phyloP scores from a whole-genome alignment of 352 stramenopile genomes.

The Peronosclerospora sorghi region DNA sequence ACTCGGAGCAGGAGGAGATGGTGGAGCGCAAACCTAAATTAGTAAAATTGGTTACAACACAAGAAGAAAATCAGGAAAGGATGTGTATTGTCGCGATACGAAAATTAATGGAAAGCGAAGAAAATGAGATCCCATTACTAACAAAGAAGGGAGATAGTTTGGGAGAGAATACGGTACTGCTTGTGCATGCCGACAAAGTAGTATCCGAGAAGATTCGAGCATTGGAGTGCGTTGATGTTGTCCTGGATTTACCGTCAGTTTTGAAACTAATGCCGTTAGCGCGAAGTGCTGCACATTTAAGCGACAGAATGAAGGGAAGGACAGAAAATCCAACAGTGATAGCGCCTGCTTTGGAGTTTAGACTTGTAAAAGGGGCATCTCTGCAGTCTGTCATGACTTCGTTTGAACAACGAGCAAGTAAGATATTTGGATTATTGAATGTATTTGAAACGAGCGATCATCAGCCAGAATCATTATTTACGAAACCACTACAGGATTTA shows the following conservation, averaged over 20 bases:
- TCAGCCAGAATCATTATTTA: conserved; percentile 32
- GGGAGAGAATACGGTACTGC: conserved; percentile 34
- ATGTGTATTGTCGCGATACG: conserved; percentile 32
- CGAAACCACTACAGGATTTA: conserved; percentile 39
- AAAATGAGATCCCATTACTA: conserved; percentile 41
- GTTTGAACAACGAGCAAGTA: conserved; percentile 27
- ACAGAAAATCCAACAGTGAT: conserved; percentile 4
- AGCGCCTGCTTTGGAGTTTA: conserved; percentile 49
- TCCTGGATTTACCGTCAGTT: conserved; percentile 37
- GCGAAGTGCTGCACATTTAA: conserved; percentile 32
- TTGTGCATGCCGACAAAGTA: conserved; percentile 36
- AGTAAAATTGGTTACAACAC: conserved; percentile 27
- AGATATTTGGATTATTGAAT: conserved; percentile 47
- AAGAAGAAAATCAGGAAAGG: conserved; percentile 26
- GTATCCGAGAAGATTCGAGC: conserved; percentile 22
- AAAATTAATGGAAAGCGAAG: conserved; percentile 22
- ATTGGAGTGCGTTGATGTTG: conserved; percentile 35
- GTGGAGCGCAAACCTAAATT: conserved; percentile 30
- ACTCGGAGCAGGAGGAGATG: conserved; percentile 14
- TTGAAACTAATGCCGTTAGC: conserved; percentile 71
- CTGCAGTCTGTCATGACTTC: conserved; percentile 16
- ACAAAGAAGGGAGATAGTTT: conserved; percentile 31
- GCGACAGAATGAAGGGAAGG: conserved; percentile 11
- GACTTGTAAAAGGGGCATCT: conserved; percentile 32
- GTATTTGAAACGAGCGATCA: conserved; percentile 32